These are phyloP conservation scores for Penicillium sp. DNA, from an alignment of 2,329 filamentous ascomycete species.

Conservation along the genomic window DNA sequence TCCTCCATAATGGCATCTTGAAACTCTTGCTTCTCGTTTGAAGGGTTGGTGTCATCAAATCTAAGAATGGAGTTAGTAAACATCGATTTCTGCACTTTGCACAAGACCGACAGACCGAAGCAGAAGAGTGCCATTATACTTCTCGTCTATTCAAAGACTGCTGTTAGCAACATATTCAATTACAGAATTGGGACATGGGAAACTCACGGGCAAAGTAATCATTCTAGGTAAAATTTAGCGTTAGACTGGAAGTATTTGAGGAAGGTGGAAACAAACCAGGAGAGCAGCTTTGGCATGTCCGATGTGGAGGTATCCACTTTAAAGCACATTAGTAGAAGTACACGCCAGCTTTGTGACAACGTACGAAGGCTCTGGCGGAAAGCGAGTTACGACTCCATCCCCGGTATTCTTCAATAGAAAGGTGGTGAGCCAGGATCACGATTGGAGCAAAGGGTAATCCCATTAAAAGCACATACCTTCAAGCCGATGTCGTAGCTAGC, in stretches of 20 bases:
- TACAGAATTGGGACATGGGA: too few species aligned
- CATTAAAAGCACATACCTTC: too few species aligned
- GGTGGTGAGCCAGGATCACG: too few species aligned
- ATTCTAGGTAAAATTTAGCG: too few species aligned
- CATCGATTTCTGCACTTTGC: not conserved
- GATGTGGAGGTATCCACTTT: constrained; percentile 67
- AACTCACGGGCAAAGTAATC: constrained; percentile 98
- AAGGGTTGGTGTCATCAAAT: constrained; percentile 96
- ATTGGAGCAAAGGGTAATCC: too few species aligned
- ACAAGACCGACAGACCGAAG: constrained; percentile 53
- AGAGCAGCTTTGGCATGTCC: constrained; percentile 92
- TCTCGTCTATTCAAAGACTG: too few species aligned
- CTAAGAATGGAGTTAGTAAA: not conserved
- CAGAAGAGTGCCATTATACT: constrained; percentile 85
- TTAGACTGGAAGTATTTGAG: too few species aligned
- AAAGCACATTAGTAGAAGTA: constrained; percentile 11
- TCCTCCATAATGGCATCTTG: constrained; percentile 93
- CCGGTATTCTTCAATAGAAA: constrained; percentile 81
- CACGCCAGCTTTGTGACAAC: too few species aligned
- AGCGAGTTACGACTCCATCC: constrained; percentile 85
- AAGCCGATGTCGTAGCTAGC: constrained; percentile 86
- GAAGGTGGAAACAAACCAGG: too few species aligned
- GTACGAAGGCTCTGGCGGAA: constrained; percentile 88
- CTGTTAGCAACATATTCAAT: too few species aligned
- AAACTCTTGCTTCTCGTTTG: constrained; percentile 95